Conservation (phyloP, 176 grass and related monocot species). For the Saccharum spontaneum region DNA sequence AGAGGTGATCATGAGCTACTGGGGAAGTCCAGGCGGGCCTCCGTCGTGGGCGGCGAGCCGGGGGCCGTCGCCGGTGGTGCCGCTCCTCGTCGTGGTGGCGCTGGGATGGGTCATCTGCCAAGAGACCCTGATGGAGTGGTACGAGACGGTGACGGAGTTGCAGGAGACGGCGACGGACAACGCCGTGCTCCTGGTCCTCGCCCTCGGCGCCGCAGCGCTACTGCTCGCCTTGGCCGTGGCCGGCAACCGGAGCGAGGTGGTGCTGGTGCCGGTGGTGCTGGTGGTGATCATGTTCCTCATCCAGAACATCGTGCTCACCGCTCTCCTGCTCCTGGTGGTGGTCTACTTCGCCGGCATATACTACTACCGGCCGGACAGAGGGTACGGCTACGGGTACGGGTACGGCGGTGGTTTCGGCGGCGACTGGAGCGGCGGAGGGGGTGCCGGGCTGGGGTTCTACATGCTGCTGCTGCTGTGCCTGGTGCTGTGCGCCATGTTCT, state of each 20-base stretch:
- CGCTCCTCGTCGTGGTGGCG: conserved; percentile 60
- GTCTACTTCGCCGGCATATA: conserved; percentile 54
- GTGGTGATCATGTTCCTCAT: conserved; percentile 53
- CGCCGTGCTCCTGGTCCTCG: conserved; percentile 33
- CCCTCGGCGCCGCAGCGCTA: conserved; percentile 28
- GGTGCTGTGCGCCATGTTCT: conserved; percentile 50
- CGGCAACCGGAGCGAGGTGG: conserved; percentile 45
- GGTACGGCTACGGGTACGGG: neutral
- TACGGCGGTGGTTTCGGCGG: neutral
- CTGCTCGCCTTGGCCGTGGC: conserved; percentile 35
- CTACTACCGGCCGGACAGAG: conserved; percentile 40
- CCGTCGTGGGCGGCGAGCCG: conserved; percentile 18
- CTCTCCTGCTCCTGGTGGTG: conserved; percentile 44
- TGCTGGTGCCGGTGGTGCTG: conserved; percentile 57
- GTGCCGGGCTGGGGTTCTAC: conserved; percentile 56
- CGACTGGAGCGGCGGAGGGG: neutral
- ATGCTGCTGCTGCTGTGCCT: conserved; percentile 65
- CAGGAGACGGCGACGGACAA: conserved; percentile 38
- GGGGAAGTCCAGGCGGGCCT: conserved; percentile 11
- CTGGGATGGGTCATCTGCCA: conserved; percentile 62
- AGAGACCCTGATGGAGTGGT: conserved; percentile 48
- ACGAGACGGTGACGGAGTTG: conserved; percentile 37
- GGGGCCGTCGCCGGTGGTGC: conserved; percentile 77
- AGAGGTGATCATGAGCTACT: conserved; percentile 47
- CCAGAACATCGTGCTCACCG: conserved; percentile 43